phyloP scores from a whole-genome alignment of 768 basidiomycete genomes.

The Mycena capillaripes region DNA sequence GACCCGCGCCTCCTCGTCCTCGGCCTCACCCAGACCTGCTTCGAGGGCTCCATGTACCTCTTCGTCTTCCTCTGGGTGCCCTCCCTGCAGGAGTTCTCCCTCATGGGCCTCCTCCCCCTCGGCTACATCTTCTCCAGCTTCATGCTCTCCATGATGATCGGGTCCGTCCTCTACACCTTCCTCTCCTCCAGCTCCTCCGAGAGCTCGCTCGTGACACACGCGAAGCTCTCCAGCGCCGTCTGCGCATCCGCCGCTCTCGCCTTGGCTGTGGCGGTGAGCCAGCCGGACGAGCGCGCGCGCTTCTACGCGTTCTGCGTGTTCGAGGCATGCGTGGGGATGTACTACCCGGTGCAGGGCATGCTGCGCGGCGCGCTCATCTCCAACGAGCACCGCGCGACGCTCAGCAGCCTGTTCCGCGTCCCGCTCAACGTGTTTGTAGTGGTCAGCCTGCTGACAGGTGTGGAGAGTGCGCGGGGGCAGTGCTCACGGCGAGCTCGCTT shows the following conservation, averaged over 20 bases:
- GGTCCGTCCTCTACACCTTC: conserved; percentile 75
- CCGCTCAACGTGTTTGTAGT: conserved; percentile 84
- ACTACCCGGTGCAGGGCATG: conserved; percentile 86
- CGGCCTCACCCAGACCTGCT: conserved; percentile 83
- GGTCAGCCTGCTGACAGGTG: conserved; percentile 52
- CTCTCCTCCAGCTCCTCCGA: conserved; percentile 25
- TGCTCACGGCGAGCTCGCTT: conserved; percentile 69
- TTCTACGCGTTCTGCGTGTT: conserved; percentile 85
- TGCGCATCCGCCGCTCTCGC: conserved; percentile 72
- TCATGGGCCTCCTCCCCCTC: conserved; percentile 65
- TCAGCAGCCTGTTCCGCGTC: conserved; percentile 77
- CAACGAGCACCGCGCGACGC: conserved; percentile 82
- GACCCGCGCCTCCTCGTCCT: conserved; percentile 75
- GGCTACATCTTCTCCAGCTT: conserved; percentile 87
- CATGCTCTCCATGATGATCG: conserved; percentile 89
- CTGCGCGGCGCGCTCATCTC: conserved; percentile 74
- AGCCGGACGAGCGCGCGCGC: conserved; percentile 60
- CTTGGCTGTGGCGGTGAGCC: conserved; percentile 64
- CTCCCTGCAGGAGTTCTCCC: conserved; percentile 73
- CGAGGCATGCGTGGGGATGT: conserved; percentile 84
- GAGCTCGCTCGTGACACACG: conserved; percentile 68
- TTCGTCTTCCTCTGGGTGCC: conserved; percentile 91
- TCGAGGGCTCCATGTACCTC: conserved; percentile 89
- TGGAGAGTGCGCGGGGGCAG: conserved; percentile 43
- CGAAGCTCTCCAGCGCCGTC: conserved; percentile 74